A percentile compares a stretch with the other conserved stretches of the same genome.
Conservation (phyloP, 176 grass and related monocot species). For the Zizania latifolia region DNA sequence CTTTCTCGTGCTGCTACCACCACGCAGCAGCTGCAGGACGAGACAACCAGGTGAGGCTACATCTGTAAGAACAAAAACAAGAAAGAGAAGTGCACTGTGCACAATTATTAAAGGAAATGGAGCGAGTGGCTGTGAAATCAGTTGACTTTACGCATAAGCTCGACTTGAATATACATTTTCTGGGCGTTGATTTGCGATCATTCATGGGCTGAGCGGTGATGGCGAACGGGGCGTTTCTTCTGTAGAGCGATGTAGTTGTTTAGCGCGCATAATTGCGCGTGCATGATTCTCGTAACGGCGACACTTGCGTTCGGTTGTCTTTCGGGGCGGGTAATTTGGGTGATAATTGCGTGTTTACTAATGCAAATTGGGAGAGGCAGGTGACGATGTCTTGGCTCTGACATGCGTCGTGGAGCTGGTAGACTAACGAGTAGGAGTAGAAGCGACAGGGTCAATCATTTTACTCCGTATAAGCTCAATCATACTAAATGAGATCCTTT, state of each 20-base stretch:
- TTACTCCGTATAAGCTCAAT: background rate
- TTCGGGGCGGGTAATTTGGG: background rate
- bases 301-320: background rate
- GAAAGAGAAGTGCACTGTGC: background rate
- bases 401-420: background rate
- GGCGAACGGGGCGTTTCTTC: background rate
- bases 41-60: background rate
- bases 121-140: background rate
- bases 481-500: no score
- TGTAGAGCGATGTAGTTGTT: background rate
- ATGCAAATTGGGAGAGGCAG: background rate
- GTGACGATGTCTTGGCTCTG: background rate
- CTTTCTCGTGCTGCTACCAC: background rate
- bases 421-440: background rate
- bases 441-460: background rate
- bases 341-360: constrained; percentile 21
- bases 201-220: background rate
- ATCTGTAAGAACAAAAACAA: background rate
- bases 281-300: background rate
- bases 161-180: background rate
- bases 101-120: constrained; percentile 18
- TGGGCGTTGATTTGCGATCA: background rate
- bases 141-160: constrained; percentile 23
- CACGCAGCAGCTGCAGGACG: background rate
- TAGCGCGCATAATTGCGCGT: background rate